Evolutionary conservation across 108 stramenopile genomes (phyloP).

Genomic region (Discostella pseudostelligera): DNA sequence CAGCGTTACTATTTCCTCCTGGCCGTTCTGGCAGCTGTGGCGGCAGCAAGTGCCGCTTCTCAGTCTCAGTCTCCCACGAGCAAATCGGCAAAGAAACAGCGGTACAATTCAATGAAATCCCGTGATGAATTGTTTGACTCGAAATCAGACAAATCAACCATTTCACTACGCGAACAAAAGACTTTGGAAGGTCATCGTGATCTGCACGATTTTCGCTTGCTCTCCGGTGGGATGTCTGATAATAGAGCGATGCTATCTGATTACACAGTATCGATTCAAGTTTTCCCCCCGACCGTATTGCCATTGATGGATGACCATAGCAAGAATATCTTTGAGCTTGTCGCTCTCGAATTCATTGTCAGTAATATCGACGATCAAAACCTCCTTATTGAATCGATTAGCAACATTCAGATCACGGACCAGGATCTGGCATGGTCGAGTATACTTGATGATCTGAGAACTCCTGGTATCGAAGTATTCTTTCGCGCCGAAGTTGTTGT

Average conservation of each 20-base stretch:
- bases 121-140: too few species aligned
- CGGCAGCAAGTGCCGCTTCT: neutral
- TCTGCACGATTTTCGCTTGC: too few species aligned
- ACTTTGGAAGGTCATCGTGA: too few species aligned
- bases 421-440: conserved; percentile 1
- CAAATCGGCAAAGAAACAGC: neutral
- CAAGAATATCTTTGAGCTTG: neutral
- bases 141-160: too few species aligned
- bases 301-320: neutral
- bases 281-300: neutral
- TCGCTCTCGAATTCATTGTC: neutral
- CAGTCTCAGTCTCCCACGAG: neutral
- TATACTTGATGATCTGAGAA: neutral
- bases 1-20: neutral
- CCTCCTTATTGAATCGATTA: neutral
- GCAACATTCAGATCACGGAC: neutral
- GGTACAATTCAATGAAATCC: too few species aligned
- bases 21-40: neutral
- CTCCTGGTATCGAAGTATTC: neutral
- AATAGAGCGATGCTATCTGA: too few species aligned
- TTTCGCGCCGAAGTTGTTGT: neutral
- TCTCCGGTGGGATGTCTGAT: too few species aligned
- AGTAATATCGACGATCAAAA: neutral
- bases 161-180: too few species aligned
- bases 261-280: neutral